Conservation (phyloP, 257 asterid genomes). For the Plantago elongata region DNA sequence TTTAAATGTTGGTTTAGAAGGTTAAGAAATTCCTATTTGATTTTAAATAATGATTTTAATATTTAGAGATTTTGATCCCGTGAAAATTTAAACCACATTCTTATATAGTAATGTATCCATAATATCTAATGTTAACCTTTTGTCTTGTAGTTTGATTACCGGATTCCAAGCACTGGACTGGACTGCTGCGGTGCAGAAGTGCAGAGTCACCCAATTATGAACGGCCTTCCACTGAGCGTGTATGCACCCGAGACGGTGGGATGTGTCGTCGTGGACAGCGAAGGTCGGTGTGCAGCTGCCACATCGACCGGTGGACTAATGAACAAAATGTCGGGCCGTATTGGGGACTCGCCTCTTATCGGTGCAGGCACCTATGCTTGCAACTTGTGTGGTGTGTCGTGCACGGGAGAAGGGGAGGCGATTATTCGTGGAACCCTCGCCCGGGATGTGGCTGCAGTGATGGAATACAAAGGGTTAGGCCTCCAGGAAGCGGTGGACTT, state of each 20-base stretch:
- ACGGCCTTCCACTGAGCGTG: constrained; percentile 76
- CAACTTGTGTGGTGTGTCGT: constrained; percentile 73
- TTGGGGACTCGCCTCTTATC: constrained; percentile 89
- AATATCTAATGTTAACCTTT: neutral
- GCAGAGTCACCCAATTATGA: constrained; percentile 76
- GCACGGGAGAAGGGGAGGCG: constrained; percentile 99
- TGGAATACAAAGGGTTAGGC: constrained; percentile 79
- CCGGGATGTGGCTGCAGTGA: constrained; percentile 90
- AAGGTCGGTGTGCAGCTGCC: constrained; percentile 89
- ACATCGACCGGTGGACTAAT: constrained; percentile 95
- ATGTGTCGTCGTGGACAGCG: constrained; percentile 81
- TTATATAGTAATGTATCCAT: too few relatives aligned
- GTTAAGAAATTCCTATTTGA: too few relatives aligned
- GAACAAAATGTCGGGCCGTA: constrained; percentile 85
- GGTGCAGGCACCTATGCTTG: constrained; percentile 92
- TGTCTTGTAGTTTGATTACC: constrained; percentile 59
- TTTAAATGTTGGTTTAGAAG: too few relatives aligned
- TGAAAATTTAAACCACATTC: too few relatives aligned
- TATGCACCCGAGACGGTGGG: constrained; percentile 96
- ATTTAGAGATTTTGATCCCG: too few relatives aligned
- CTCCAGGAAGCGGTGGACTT: constrained; percentile 82
- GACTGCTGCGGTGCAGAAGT: constrained; percentile 49
- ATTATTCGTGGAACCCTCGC: constrained; percentile 93
- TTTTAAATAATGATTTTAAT: too few relatives aligned
- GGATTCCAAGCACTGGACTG: constrained; percentile 49